Evolutionary conservation across 805 yeast genomes (phyloP), one percentile per base, ranked within the genome.

Genomic region (Lachancea waltii): DNA sequence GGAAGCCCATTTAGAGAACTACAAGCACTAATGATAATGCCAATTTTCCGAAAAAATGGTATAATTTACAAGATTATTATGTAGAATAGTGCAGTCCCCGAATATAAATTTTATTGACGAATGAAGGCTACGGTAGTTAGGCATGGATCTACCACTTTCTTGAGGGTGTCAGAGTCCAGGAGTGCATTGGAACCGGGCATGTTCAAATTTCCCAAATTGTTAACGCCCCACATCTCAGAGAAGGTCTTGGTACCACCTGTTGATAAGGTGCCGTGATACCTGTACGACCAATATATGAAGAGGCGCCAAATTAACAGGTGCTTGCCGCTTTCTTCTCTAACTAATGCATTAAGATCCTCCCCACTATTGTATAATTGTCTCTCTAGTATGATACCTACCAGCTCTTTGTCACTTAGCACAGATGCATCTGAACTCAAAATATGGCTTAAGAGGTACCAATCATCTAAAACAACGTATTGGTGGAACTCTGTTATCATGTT

Each of bases 381-480:
- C 43, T 75, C 78, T 28, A 77, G 47, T 44, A 82, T 72, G 5
- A 76, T 70, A 31, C 65, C 56, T 2, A 77, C 60, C 24, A 80
- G 51, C 53, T 81, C 87, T 42, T 64, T 64, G 20, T 63, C 60
- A 24, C 64, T 56, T 39, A 81, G 48, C 27, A 61, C 54, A 54
- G 7, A 18, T 25, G 2, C 27, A 10, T 38, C 40, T 6, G 34
- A 36, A 15, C 33, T 30, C 4, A 53, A 28, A 5, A 52, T 40
- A n/a, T 39, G 31, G 29, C 41, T 43, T 17, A 56, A 20, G n/a
- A 53, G 36, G 7, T 53, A 27, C 54, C 60, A 51, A 39, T 57
- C 62, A 37, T 58, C 60, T 21, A 56, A 42, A 16, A 63, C 41
- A 26, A 67, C 49, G 34, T 71, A 72, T 53, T 79, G 77, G 48